Evolutionary conservation across 169 alveolate species (phyloP).

Genomic region (Eimeria tenella): DNA sequence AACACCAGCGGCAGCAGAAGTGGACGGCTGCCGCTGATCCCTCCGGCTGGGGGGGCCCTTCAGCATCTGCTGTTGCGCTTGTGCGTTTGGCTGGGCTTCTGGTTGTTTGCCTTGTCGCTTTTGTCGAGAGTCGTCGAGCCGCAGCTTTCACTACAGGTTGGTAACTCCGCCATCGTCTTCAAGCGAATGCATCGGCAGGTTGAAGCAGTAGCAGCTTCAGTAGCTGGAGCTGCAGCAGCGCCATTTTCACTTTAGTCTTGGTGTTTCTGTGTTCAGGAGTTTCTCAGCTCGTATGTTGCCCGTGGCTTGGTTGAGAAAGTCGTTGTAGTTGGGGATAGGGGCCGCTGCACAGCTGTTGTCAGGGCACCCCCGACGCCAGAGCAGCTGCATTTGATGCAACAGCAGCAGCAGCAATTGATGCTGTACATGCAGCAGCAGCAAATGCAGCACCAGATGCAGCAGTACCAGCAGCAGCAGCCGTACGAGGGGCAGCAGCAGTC

Average conservation of each 20-base stretch:
- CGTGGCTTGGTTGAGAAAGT: constrained; percentile 72
- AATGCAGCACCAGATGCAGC: constrained; percentile 34
- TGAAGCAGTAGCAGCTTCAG: not conserved
- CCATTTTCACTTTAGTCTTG: not conserved
- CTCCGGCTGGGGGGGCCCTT: constrained; percentile 63
- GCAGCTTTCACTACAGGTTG: constrained; percentile 67
- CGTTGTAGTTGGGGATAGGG: constrained; percentile 75
- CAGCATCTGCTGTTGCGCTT: constrained; percentile 64
- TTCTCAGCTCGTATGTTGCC: constrained; percentile 69
- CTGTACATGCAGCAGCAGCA: constrained; percentile 36
- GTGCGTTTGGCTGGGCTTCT: constrained; percentile 67
- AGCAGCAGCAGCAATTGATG: constrained; percentile 23
- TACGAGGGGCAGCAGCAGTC: constrained; percentile 30
- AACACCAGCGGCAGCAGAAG: constrained; percentile 34
- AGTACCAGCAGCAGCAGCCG: constrained; percentile 12
- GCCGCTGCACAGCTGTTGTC: constrained; percentile 73
- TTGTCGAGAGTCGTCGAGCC: constrained; percentile 55
- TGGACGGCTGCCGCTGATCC: constrained; percentile 59
- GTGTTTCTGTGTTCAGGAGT: constrained; percentile 61
- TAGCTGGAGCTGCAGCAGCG: not conserved
- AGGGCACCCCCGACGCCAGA: constrained; percentile 56
- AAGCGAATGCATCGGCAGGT: not conserved
- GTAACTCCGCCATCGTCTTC: too few species aligned
- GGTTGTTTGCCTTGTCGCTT: constrained; percentile 53
- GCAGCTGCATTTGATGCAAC: constrained; percentile 59